Evolutionary conservation across 345 rosid species (phyloP), one percentile per base, ranked within the genome.

Genomic region (Hibiscus tridactylites): DNA sequence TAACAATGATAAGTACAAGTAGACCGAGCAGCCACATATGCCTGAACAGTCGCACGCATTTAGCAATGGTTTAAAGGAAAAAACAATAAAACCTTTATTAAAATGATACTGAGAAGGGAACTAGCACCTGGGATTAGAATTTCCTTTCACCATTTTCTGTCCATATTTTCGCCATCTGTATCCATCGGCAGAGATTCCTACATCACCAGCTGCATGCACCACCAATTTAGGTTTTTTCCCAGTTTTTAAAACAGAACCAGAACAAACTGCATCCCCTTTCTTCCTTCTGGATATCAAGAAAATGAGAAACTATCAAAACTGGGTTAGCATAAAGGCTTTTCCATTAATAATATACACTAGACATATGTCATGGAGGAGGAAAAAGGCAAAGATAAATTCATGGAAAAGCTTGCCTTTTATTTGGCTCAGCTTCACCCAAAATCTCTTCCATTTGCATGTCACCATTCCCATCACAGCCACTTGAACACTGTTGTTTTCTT

Each of bases 141-240:
- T 93, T 79, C 98, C 98, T 66, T 93, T 93, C 79, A 93, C 97
- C 98, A 91, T 87, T 77, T 93, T 93, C 85, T 93, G 97, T 76
- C 98, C 97, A 68, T 93, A 93, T 74, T 93, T 93, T 67, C 97
- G 94, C 98, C 98, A 93, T 77, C 97, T 86, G 76, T 93, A 88
- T 64, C 98, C 98, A 84, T 93, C 98, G 66, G 86, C 89, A 19
- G 92, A 91, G 78, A 91, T 85, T 64, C 93, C 97, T 66, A 89
- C 91, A 79, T 93, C 94, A 77, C 88, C 92, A 35, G 96, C 91
- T 62, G 97, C 92, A 74, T 93, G 96, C 69, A 93, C 92, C 4
- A 93, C 85, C 61, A 83, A 35, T 82, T 88, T 91, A 61, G 87
- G 81, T 77, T 90, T 90, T 87, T 91, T 91, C 64, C 88, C 96